These are phyloP conservation scores for Aspergillus conjunctus DNA, from an alignment of 495 filamentous ascomycete genomes.

Conservation along the genomic window DNA sequence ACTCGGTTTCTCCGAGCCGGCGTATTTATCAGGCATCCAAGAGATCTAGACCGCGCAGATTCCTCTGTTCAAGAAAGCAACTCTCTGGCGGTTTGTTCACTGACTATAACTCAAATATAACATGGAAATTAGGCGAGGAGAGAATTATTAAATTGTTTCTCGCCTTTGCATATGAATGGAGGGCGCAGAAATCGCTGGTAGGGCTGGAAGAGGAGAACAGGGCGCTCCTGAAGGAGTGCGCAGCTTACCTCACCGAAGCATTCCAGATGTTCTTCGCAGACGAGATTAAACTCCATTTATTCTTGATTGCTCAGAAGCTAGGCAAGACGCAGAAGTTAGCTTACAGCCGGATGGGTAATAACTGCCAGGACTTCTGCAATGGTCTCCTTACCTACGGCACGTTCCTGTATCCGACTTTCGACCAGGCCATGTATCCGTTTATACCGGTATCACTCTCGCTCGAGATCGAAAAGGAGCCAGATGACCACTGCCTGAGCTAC, in stretches of 20 bases:
- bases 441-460: constrained; percentile 9
- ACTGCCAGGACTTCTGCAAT: constrained; percentile 18
- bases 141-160: not conserved
- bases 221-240: not conserved
- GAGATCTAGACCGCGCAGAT: constrained; percentile 6
- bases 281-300: constrained; percentile 2
- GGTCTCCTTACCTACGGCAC: constrained; percentile 8
- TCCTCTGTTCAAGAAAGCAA: constrained; percentile 15
- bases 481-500: constrained; percentile 9
- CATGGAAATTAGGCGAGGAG: not conserved
- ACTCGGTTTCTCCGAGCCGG: constrained; percentile 11
- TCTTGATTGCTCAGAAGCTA: constrained; percentile 6
- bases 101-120: not conserved
- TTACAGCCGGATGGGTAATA: constrained; percentile 15
- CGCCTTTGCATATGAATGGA: not conserved
- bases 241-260: not conserved
- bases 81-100: constrained; percentile 16
- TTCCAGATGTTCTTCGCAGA: constrained; percentile 2
- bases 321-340: constrained; percentile 16
- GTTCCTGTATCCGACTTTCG: constrained; percentile 7
- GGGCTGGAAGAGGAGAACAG: constrained; percentile 5
- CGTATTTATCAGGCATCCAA: constrained; percentile 10
- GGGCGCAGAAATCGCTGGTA: not conserved
- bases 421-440: constrained; percentile 8
- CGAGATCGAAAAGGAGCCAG: not conserved